These are phyloP conservation scores for Eucalyptus curtisii DNA, from an alignment of 345 rosid species.

Conservation along the genomic window DNA sequence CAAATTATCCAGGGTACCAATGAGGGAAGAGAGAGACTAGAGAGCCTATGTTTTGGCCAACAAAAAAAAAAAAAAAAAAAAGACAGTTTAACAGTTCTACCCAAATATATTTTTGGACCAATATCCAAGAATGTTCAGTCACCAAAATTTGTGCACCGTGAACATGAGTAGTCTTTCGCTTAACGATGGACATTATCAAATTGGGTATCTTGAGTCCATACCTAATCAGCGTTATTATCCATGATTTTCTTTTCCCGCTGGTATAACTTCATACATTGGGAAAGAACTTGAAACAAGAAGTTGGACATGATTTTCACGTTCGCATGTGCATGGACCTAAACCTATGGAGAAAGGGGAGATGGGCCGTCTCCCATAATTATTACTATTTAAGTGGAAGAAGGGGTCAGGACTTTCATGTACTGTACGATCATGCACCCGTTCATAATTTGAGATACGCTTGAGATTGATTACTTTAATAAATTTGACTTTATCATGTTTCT, in stretches of 20 bases:
- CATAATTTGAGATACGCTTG: neutral
- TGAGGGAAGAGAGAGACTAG: neutral
- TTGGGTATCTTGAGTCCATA: neutral
- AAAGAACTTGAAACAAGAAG: neutral
- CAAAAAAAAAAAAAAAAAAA: fast-evolving
- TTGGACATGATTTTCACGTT: neutral
- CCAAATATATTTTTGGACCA: neutral
- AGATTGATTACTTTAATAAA: neutral
- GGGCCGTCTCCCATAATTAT: neutral
- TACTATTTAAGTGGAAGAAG: neutral
- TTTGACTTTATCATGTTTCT: neutral
- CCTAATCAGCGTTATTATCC: neutral
- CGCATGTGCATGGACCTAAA: neutral
- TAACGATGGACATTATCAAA: neutral
- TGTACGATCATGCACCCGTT: neutral
- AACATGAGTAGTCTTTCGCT: neutral
- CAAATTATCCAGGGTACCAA: neutral
- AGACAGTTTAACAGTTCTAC: neutral
- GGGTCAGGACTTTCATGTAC: neutral
- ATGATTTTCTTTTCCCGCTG: neutral
- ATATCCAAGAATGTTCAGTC: neutral
- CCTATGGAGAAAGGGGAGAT: neutral
- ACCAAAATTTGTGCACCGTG: neutral
- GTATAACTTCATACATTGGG: neutral
- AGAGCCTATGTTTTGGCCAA: neutral